Conservation (phyloP, 306 rosid genomes). For the Vicia villosa region DNA sequence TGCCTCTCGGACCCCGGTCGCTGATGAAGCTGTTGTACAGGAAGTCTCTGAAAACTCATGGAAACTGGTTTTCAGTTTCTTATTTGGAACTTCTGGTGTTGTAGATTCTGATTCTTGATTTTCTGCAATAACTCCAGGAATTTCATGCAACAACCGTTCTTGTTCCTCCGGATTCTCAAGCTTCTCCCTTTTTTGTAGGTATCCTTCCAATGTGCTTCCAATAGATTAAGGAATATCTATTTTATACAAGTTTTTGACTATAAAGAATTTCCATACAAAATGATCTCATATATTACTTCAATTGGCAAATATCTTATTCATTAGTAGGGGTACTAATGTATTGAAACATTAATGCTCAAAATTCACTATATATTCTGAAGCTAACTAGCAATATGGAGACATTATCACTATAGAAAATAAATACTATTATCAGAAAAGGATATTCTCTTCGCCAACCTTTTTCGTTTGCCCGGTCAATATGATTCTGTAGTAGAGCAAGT, state of each 20-base stretch:
- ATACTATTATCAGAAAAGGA: no score
- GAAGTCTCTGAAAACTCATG: no score
- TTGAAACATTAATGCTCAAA: conserved; percentile 7
- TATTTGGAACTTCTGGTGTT: conserved; percentile 31
- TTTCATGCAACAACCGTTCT: conserved; percentile 58
- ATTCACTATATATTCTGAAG: conserved; percentile 25
- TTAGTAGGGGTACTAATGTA: background rate
- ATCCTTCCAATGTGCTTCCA: conserved; percentile 68
- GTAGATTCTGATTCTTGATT: conserved; percentile 48
- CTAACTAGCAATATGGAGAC: conserved; percentile 10
- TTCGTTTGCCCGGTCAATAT: conserved; percentile 78
- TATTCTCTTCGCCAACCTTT: conserved; percentile 97
- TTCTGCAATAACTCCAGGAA: conserved; percentile 69
- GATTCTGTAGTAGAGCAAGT: conserved; percentile 57
- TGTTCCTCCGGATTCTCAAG: conserved; percentile 69
- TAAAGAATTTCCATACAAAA: conserved; percentile 9
- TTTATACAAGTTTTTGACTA: conserved; percentile 19
- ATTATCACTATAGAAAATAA: conserved; percentile 5
- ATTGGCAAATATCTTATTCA: conserved; percentile 10
- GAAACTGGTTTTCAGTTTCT: no score
- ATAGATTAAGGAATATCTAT: no score
- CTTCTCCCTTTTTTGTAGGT: conserved; percentile 64
- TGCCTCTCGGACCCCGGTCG: no score
- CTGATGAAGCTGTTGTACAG: no score
- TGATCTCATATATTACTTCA: conserved; percentile 2